Evolutionary conservation across 139 green algal genomes (phyloP), one percentile per base, ranked within the genome.

Genomic region (Picocystis salinarum): DNA sequence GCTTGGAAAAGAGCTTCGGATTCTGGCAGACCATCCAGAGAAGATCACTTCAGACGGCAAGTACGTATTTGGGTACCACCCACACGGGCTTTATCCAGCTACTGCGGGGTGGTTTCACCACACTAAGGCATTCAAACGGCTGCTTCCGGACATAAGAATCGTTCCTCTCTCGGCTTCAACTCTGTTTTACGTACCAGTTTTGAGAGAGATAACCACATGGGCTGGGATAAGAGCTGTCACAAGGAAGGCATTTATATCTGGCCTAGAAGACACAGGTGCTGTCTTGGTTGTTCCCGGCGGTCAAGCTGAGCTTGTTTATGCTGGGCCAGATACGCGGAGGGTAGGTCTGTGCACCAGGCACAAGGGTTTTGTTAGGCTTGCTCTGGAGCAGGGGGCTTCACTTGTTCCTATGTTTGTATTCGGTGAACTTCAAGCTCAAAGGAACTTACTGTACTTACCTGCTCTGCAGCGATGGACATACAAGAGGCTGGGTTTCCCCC

Each of bases 251-350:
- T 82, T 91, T 47, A 36, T 71, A 4, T 33, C 42, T 6, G 64
- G 70, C 1, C 56, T 91, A 19, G 11, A 49, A 10, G 73, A 91
- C 28, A 50, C 58, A 0, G 48, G 66, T 3, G 49, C 58, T 1
- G 79, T 90, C 12, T 50, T 89, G 33, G 42, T 91, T 30, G 81
- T 80, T 48, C 79, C 79, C 3, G 79, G 79, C 13, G 79, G 79
- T 26, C 78, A 91, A 48, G 75, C 75, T 23, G 76, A 86, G 63
- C 46, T 85, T 23, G 56, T 78, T 20, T 20, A 19, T 20, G 26
- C 36, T 7, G 10, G 20, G 7, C 10, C 7, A 44, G 20, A 10
- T 28, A 10, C 7, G 20, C 36, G 36, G 36, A 44, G 10, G n/a
- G 7, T 44, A 7, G 36, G 24, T 7, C 36, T 44, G 9, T 28